A percentile compares a stretch with the other conserved stretches of the same genome.
These are phyloP conservation scores for Arthroderma sp. DNA, from an alignment of 2,329 filamentous ascomycete species.

Conservation along the genomic window DNA sequence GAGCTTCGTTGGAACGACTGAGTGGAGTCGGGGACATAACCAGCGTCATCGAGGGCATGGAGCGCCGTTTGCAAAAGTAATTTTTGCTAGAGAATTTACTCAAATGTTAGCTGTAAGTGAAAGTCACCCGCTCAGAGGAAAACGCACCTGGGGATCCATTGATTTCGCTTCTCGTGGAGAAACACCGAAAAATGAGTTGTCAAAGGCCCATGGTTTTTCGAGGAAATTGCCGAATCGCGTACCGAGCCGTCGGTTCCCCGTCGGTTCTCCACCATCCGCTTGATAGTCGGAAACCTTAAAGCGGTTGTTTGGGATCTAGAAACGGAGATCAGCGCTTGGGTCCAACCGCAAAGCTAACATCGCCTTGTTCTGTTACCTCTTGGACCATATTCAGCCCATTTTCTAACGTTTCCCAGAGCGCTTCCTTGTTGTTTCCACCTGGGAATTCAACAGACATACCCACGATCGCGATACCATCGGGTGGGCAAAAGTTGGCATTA, in stretches of 20 bases:
- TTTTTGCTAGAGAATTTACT: too few relatives aligned
- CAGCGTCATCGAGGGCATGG: slow-evolving; percentile 9
- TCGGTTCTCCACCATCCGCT: not conserved
- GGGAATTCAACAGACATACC: slow-evolving; percentile 1
- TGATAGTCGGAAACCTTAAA: not conserved
- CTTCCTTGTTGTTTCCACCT: slow-evolving; percentile 1
- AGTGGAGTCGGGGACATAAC: not conserved
- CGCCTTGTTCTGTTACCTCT: not conserved
- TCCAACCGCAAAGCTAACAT: slow-evolving; percentile 3
- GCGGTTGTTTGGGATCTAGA: not conserved
- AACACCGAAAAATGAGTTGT: slow-evolving; percentile 16
- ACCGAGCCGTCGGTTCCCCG: not conserved
- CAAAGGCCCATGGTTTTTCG: slow-evolving; percentile 16
- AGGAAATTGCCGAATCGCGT: slow-evolving; percentile 9
- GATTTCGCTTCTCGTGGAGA: slow-evolving; percentile 9
- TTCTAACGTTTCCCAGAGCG: slow-evolving; percentile 2
- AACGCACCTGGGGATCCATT: slow-evolving; percentile 15
- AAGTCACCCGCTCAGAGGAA: not conserved
- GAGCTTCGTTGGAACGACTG: slow-evolving; percentile 9
- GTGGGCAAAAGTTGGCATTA: too few relatives aligned
- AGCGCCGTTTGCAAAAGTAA: slow-evolving; percentile 10
- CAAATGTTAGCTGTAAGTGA: too few relatives aligned
- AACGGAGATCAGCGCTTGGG: slow-evolving; percentile 3
- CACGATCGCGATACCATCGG: slow-evolving; percentile 3
- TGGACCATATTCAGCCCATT: not conserved